Evolutionary conservation across 331 rosid genomes (phyloP).

Genomic region (Telfairia occidentalis): DNA sequence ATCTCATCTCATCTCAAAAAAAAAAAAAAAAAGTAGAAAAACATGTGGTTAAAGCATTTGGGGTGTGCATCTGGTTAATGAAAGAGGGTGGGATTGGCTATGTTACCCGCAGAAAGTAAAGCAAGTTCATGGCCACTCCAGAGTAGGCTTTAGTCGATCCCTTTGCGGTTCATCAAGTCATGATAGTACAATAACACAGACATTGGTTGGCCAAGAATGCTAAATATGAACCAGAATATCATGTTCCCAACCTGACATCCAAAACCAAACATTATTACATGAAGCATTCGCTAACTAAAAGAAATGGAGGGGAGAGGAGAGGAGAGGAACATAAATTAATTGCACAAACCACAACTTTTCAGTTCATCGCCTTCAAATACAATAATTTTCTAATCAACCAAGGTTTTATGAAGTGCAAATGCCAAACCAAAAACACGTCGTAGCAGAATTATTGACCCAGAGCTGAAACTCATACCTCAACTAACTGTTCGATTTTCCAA

Average conservation of each 20-base stretch:
- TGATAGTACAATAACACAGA: constrained; percentile 80
- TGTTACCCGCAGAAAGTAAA: not conserved
- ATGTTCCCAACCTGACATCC: constrained; percentile 73
- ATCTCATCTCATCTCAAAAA: not conserved
- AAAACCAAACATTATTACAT: not conserved
- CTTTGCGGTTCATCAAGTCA: constrained; percentile 79
- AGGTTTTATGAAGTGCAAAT: not conserved
- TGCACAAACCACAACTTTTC: not conserved
- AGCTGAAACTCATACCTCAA: not conserved
- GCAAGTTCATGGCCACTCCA: not conserved
- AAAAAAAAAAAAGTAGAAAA: not conserved
- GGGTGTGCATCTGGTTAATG: not conserved
- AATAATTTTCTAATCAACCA: not conserved
- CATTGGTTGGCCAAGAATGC: constrained; percentile 95
- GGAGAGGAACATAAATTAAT: not conserved
- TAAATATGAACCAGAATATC: constrained; percentile 83
- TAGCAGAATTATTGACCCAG: not conserved
- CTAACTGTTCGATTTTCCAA: no score
- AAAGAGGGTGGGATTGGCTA: not conserved
- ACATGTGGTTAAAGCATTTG: not conserved
- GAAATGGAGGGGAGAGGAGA: constrained; percentile 5
- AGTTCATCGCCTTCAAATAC: not conserved
- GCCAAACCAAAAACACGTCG: not conserved
- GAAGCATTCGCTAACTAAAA: not conserved
- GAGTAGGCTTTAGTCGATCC: constrained; percentile 17